Evolutionary conservation across 2,329 filamentous ascomycete genomes (phyloP).

Genomic region (Pyricularia pennisetigena): DNA sequence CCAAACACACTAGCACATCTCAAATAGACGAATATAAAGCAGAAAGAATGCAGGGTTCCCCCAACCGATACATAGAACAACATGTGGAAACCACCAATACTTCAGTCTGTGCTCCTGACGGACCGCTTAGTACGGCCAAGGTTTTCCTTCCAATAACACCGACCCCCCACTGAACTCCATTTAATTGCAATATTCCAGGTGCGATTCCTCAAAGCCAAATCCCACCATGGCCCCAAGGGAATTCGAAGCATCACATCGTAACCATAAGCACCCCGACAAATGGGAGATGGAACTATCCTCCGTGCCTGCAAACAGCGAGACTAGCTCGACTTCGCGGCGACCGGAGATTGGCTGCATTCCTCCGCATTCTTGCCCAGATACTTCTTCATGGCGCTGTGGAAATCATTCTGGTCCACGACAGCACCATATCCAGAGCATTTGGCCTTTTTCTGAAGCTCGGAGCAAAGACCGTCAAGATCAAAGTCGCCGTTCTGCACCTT

Average conservation of each 20-base stretch:
- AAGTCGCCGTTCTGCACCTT: slow-evolving; percentile 86
- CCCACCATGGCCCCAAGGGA: background rate
- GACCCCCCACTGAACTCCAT: background rate
- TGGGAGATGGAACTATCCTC: background rate
- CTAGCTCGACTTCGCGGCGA: background rate
- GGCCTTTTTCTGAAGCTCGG: slow-evolving; percentile 88
- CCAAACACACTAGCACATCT: background rate
- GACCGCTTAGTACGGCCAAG: background rate
- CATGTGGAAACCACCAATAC: background rate
- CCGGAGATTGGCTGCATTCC: slow-evolving; percentile 5
- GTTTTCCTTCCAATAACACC: background rate
- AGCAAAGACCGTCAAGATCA: slow-evolving; percentile 86
- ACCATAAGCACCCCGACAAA: background rate
- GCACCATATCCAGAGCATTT: slow-evolving; percentile 88
- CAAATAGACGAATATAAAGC: background rate
- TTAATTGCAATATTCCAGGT: background rate
- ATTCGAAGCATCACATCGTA: background rate
- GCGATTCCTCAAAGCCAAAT: background rate
- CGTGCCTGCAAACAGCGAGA: background rate
- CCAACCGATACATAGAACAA: background rate
- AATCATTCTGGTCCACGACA: slow-evolving; percentile 81
- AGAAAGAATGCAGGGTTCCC: background rate
- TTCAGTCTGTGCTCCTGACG: background rate
- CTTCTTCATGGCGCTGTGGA: slow-evolving; percentile 66
- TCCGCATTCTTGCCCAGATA: slow-evolving; percentile 36